These are phyloP conservation scores for Candida sanyaensis DNA, from an alignment of 1,139 yeast species.

Conservation along the genomic window DNA sequence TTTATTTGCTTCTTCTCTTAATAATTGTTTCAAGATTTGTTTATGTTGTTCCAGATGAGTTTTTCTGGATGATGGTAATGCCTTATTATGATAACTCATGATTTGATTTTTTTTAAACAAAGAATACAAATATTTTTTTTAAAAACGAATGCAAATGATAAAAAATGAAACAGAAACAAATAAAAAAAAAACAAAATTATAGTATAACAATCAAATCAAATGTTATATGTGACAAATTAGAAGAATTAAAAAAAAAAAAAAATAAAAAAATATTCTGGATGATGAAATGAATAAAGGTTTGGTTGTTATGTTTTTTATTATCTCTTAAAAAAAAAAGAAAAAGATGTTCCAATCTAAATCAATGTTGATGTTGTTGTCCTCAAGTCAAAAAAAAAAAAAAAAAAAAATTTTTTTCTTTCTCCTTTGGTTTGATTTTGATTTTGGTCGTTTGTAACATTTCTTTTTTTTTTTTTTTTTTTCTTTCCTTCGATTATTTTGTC, in stretches of 20 bases:
- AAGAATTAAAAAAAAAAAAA: too few relatives aligned
- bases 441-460: neutral
- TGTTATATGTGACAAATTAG: neutral
- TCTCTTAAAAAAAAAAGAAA: too few relatives aligned
- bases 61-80: slow-evolving; percentile 44
- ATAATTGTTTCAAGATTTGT: slow-evolving; percentile 68
- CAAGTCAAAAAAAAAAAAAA: neutral
- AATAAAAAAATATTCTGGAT: too few relatives aligned
- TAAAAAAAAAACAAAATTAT: neutral
- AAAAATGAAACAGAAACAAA: too few relatives aligned
- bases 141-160: neutral
- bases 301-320: too few relatives aligned
- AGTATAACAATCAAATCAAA: neutral
- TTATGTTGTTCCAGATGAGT: slow-evolving; percentile 57
- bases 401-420: slow-evolving; percentile 1
- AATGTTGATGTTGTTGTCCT: neutral
- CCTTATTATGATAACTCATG: slow-evolving; percentile 18
- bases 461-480: neutral
- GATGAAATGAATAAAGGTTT: neutral
- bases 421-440: neutral
- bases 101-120: neutral
- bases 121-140: too few relatives aligned
- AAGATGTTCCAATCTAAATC: too few relatives aligned
- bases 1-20: slow-evolving; percentile 75
- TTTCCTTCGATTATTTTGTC: neutral